Evolutionary conservation across 1,284 basidiomycete species (phyloP).

Genomic region (Boletus putidus): DNA sequence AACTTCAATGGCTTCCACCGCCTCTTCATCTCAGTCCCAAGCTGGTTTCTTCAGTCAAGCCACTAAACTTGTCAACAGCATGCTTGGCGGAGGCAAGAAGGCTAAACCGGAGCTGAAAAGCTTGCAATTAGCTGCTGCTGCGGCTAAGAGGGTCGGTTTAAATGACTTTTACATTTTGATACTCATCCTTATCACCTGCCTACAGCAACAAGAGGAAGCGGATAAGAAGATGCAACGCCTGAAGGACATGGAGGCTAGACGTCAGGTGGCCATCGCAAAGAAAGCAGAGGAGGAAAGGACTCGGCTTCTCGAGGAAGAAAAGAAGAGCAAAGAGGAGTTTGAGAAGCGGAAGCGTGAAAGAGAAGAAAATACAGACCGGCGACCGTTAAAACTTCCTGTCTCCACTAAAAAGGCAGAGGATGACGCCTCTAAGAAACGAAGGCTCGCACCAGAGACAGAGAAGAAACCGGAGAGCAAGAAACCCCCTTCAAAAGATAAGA

Average conservation of each 20-base stretch:
- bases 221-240: conserved; percentile 74
- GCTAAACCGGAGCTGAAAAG: conserved; percentile 77
- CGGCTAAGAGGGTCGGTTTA: conserved; percentile 74
- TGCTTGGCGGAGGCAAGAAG: conserved; percentile 64
- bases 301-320: conserved; percentile 62
- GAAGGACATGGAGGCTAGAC: conserved; percentile 78
- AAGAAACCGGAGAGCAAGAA: conserved; percentile 64
- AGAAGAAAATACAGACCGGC: conserved; percentile 71
- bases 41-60: conserved; percentile 66
- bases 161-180: not conserved
- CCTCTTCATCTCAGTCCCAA: conserved; percentile 55
- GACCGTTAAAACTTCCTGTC: conserved; percentile 44
- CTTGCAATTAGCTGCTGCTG: conserved; percentile 73
- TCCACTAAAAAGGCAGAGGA: conserved; percentile 66
- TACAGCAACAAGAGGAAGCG: conserved; percentile 81
- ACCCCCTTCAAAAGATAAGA: conserved; percentile 49
- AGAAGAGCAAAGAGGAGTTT: conserved; percentile 65
- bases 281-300: conserved; percentile 79
- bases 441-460: conserved; percentile 52
- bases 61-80: conserved; percentile 60
- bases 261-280: conserved; percentile 67
- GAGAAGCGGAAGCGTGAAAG: conserved; percentile 73
- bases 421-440: conserved; percentile 69
- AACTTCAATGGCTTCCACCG: conserved; percentile 51
- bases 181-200: conserved; percentile 8